Evolutionary conservation across 768 basidiomycete genomes (phyloP).

Genomic region (Psilocybe subaeruginosa): DNA sequence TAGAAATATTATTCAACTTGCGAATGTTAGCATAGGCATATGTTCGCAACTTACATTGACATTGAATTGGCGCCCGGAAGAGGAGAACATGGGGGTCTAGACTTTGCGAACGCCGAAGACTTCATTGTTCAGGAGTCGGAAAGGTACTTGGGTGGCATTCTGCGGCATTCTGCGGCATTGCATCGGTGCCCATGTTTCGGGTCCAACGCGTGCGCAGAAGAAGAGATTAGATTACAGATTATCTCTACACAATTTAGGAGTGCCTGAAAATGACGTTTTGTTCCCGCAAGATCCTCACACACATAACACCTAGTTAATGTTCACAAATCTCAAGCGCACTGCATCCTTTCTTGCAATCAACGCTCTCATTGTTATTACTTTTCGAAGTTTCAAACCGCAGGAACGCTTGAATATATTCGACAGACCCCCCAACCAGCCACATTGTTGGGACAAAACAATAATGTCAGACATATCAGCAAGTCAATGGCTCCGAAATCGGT

Average conservation of each 20-base stretch:
- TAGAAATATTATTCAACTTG: too few species aligned
- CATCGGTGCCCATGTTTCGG: too few species aligned
- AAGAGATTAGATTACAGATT: too few species aligned
- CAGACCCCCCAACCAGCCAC: neutral
- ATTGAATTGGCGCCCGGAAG: too few species aligned
- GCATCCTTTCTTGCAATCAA: neutral
- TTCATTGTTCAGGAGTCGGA: too few species aligned
- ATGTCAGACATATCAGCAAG: neutral
- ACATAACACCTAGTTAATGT: neutral
- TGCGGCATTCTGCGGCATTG: too few species aligned
- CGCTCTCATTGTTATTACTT: neutral
- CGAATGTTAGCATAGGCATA: too few species aligned
- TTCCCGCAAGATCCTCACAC: neutral
- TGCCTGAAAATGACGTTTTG: neutral
- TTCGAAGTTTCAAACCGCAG: neutral
- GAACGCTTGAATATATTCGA: neutral
- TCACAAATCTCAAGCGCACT: neutral
- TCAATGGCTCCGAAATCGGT: constrained; percentile 4
- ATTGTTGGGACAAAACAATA: neutral
- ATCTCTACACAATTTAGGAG: neutral
- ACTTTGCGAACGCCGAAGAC: too few species aligned
- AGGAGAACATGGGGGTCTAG: too few species aligned
- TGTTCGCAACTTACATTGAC: too few species aligned
- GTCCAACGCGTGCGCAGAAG: too few species aligned
- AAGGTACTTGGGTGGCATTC: too few species aligned